phyloP scores from a whole-genome alignment of 73 alveolate species.

The Paramecium bursaria region DNA sequence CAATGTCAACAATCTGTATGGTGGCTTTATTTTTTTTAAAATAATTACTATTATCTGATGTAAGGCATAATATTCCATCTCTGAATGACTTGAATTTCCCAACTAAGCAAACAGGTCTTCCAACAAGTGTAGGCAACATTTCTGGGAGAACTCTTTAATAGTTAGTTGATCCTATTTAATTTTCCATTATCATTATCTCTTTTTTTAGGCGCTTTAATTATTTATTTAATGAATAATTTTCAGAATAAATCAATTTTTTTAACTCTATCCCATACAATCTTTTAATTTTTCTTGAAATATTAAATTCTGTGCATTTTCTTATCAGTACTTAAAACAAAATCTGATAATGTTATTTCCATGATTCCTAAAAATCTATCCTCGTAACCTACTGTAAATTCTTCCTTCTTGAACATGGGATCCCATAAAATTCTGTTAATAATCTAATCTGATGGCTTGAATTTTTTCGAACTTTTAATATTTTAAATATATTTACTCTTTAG shows the following conservation, averaged over 20 bases:
- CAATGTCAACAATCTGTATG: neutral
- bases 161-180: neutral
- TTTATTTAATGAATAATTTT: neutral
- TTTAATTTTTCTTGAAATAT: slow-evolving; percentile 19
- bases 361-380: slow-evolving; percentile 55
- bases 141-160: neutral
- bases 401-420: slow-evolving; percentile 21
- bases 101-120: neutral
- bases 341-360: slow-evolving; percentile 24
- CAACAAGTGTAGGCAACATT: neutral
- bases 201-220: neutral
- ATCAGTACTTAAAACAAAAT: slow-evolving; percentile 11
- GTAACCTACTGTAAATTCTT: slow-evolving; percentile 20
- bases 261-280: slow-evolving; percentile 56
- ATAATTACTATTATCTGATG: neutral
- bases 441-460: slow-evolving; percentile 31
- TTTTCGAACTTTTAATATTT: neutral
- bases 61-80: neutral
- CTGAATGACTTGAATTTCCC: neutral
- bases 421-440: slow-evolving; percentile 23
- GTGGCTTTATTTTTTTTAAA: neutral
- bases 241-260: slow-evolving; percentile 37
- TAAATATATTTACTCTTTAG: neutral
- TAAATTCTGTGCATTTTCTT: slow-evolving; percentile 46
- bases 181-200: neutral